Evolutionary conservation across 768 basidiomycete species (phyloP), one percentile per base, ranked within the genome.

Genomic region (Rhodotorula diobovata): DNA sequence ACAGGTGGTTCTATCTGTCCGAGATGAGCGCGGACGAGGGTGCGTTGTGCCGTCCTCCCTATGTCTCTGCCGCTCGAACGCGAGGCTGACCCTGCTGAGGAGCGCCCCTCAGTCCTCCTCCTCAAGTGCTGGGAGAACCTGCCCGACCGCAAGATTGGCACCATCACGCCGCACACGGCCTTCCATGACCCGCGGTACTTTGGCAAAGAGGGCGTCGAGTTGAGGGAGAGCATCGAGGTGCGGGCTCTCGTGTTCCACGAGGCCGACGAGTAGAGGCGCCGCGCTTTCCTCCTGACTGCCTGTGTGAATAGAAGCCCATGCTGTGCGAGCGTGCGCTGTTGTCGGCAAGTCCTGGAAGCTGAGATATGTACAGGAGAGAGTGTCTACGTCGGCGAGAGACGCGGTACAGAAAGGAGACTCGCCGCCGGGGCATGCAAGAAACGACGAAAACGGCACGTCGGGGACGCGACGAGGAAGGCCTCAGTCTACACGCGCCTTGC

Each of bases 51-150:
- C 2, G n/a, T 37, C 51, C 28, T 54, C 21, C 34, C 34, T 34
- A 39, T 34, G 23, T 28, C n/a, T 21, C 45, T 23, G 7, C 8
- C 28, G 16, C 6, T 37, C 51, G 53, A 30, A 1, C 4, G 3
- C 15, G 46, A 34, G 21, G 53, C 66, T 35, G 10, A 21, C 45
- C 39, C 39, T 7, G 8, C 8, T 16, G 43, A 20, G 25, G 30
- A n/a, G n/a, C n/a, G n/a, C 2, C 20, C 25, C 39, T 9, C 21
- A 70, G 69, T 59, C 14, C 35, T 74, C 35, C 66, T 74, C 54
- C 60, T 74, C 30, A 70, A 71, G 35, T 74, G 73, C 63, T 74
- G 69, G 69, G 73, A 71, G 23, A 58, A 71, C 39, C 25, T 46
- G 0, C 55, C 57, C 28, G 46, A 68, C 43, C 34, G 35, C 41